Evolutionary conservation across 2,329 filamentous ascomycete species (phyloP), one percentile per base, ranked within the genome.

Genomic region (Botrytis fragariae): DNA sequence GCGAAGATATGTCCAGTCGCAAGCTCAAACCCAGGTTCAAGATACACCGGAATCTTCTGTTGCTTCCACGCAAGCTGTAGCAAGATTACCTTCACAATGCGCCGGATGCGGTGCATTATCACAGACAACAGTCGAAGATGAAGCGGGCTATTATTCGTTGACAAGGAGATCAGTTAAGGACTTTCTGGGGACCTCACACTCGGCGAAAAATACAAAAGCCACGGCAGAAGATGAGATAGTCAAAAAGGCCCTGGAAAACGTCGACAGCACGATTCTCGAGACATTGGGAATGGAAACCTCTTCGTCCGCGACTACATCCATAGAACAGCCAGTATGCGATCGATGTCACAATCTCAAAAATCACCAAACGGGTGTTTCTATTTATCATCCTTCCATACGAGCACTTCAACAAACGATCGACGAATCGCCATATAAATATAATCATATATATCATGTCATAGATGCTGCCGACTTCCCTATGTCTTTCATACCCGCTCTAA

Each of bases 401-500:
- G 91, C 93, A 3, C 90, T 99, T 70, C 90, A 91, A 76, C 91
- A 94, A 75, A 97, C 94, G 25, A 92, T 99, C 70, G 87, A 91
- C 71, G 93, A 97, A 82, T 97, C 95, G 1, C 95, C 95, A 0
- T 91, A 97, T 83, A 93, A 93, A 81, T 89, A 93, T 80, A 98
- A 99, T 79, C 93, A 98, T 82, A 91, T 99, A 75, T 99, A 98
- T 81, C 96, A 99, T 82, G 87, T 99, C 39, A 85, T 99, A 35
- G 96, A 99, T 80, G 95, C 96, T 4, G 96, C 95, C 74, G 96
- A 99, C 82, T 98, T 99, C 76, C 96, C 96, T 32, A 93, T 99
- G 88, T 98, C 96, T 2, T 84, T 99, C 22, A 86, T 98, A 6
- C 93, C 94, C 0, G 89, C 90, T 62, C 88, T 99, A 16, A 88